These are phyloP conservation scores for Boletus rubroflammeus DNA, from an alignment of 768 basidiomycete species.

Conservation along the genomic window DNA sequence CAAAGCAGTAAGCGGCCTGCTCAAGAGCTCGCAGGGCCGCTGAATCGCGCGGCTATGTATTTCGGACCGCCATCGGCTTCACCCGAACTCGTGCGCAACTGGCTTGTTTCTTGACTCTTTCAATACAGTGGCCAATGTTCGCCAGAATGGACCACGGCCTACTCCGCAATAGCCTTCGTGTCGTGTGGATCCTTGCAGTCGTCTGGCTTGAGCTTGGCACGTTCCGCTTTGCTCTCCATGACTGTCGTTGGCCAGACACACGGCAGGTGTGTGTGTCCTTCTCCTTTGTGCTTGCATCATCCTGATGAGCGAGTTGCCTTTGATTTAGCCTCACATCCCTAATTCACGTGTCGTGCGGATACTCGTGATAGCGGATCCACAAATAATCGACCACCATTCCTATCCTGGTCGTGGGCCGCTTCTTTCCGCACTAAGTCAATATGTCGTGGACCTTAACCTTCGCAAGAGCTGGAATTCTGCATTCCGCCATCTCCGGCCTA, in stretches of 20 bases:
- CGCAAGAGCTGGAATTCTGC: constrained; percentile 81
- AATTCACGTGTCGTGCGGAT: constrained; percentile 30
- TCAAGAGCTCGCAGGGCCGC: neutral
- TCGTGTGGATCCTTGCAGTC: constrained; percentile 59
- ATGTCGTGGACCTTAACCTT: constrained; percentile 77
- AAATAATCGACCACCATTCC: constrained; percentile 73
- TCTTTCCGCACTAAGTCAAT: constrained; percentile 56
- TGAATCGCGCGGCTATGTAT: neutral
- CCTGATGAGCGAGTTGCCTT: neutral
- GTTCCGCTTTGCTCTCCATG: constrained; percentile 45
- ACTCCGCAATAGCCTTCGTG: constrained; percentile 40
- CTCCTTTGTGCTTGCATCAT: neutral
- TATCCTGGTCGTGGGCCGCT: constrained; percentile 59
- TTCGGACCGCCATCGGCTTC: constrained; percentile 6
- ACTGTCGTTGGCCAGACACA: constrained; percentile 63
- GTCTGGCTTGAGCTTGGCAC: constrained; percentile 68
- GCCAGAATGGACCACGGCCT: neutral
- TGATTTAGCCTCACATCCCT: constrained; percentile 16
- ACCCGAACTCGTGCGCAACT: neutral
- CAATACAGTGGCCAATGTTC: constrained; percentile 1
- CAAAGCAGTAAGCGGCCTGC: too few species aligned
- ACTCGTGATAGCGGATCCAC: constrained; percentile 86
- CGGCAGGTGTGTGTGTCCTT: constrained; percentile 26
- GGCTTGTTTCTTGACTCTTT: neutral
- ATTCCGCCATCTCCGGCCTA: constrained; percentile 49